Evolutionary conservation across 2,329 filamentous ascomycete genomes (phyloP).

Genomic region (Penicillium concentricum): DNA sequence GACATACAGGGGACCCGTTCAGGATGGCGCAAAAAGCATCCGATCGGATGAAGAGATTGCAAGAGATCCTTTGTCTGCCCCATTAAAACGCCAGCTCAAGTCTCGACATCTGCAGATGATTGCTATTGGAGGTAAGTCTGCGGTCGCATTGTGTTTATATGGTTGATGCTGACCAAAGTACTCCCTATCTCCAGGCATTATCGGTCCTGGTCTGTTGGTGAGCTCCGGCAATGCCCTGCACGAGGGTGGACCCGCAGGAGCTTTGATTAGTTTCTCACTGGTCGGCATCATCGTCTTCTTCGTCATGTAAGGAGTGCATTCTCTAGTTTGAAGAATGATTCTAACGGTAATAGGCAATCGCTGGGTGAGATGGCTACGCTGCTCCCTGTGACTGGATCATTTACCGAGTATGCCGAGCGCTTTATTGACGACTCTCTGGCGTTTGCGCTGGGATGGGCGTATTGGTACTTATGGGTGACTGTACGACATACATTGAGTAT

Average conservation of each 20-base stretch:
- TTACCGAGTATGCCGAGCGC: conserved; percentile 67
- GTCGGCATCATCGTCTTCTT: conserved; percentile 67
- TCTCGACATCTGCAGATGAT: conserved; percentile 65
- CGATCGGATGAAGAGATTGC: conserved; percentile 5
- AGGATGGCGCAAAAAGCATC: conserved; percentile 5
- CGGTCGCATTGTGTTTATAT: background rate
- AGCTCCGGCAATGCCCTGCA: conserved; percentile 68
- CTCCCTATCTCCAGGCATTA: conserved; percentile 44
- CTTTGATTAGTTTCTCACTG: conserved; percentile 71
- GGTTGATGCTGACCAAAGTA: background rate
- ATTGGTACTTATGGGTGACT: conserved; percentile 54
- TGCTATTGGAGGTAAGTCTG: conserved; percentile 61
- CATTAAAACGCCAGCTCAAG: conserved; percentile 50
- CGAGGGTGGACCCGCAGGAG: conserved; percentile 67
- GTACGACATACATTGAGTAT: conserved; percentile 13
- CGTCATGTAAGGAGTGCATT: conserved; percentile 30
- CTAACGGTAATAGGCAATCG: conserved; percentile 61
- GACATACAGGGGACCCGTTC: conserved; percentile 2
- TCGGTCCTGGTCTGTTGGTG: conserved; percentile 69
- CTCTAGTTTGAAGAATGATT: background rate
- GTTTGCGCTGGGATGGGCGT: conserved; percentile 69
- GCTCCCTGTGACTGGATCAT: conserved; percentile 69
- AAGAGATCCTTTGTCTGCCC: conserved; percentile 23
- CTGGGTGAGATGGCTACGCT: conserved; percentile 73
- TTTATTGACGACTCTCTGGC: conserved; percentile 70